These are phyloP conservation scores for Crucihimalaya himalaica DNA, from an alignment of 345 rosid genomes.

Conservation along the genomic window DNA sequence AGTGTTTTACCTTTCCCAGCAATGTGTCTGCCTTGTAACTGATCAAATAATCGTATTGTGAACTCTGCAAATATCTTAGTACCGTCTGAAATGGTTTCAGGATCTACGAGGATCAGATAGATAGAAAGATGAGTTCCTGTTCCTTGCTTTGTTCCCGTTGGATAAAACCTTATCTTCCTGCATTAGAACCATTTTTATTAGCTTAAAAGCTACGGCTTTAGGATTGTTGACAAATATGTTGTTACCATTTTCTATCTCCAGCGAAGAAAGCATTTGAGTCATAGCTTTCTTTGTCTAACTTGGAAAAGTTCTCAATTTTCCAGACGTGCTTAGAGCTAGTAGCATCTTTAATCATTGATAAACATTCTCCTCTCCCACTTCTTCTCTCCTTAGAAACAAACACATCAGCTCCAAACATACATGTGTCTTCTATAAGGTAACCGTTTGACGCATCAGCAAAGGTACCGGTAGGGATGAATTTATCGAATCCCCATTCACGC, in stretches of 20 bases:
- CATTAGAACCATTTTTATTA: not conserved
- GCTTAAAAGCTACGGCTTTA: not conserved
- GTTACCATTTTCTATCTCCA: conserved; percentile 44
- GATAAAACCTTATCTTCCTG: conserved; percentile 41
- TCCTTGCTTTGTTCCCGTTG: conserved; percentile 39
- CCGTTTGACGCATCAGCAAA: conserved; percentile 35
- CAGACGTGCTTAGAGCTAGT: conserved; percentile 34
- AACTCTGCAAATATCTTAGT: conserved; percentile 38
- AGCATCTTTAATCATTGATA: conserved; percentile 42
- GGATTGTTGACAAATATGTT: not conserved
- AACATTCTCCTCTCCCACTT: conserved; percentile 43
- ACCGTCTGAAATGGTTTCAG: conserved; percentile 29
- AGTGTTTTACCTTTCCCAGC: conserved; percentile 36
- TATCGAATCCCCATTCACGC: conserved; percentile 42
- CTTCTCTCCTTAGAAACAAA: conserved; percentile 42
- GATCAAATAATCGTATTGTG: conserved; percentile 35
- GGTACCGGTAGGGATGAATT: conserved; percentile 26
- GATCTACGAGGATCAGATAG: conserved; percentile 35
- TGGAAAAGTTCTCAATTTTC: conserved; percentile 41
- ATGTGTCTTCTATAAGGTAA: conserved; percentile 41
- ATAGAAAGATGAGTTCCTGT: conserved; percentile 39
- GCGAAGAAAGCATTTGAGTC: conserved; percentile 37
- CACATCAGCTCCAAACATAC: conserved; percentile 47
- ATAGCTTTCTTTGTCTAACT: conserved; percentile 33
- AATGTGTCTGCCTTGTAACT: conserved; percentile 42